Conservation (phyloP, 352 stramenopile genomes). For the Phytophthora kernoviae region DNA sequence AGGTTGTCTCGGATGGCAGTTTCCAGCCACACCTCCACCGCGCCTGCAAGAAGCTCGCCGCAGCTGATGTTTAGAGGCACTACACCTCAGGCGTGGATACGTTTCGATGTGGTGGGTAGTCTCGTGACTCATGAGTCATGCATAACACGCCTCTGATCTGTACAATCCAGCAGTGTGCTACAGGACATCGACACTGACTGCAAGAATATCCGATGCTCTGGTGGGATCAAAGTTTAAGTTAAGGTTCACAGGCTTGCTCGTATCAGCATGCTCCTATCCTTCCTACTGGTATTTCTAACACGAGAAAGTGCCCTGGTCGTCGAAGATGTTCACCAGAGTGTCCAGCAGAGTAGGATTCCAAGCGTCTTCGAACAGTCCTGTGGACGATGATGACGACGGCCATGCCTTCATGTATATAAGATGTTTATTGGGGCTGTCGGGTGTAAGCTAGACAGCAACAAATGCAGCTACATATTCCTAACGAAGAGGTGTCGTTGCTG, state of each 20-base stretch:
- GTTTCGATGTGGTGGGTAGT: not conserved
- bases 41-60: slow-evolving; percentile 17
- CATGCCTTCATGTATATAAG: slow-evolving; percentile 5
- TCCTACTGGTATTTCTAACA: slow-evolving; percentile 16
- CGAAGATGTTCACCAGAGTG: slow-evolving; percentile 33
- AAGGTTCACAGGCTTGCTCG: no score
- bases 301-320: slow-evolving; percentile 28
- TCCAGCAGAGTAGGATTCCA: slow-evolving; percentile 34
- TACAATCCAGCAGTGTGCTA: no score
- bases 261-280: not conserved
- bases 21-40: slow-evolving; percentile 20
- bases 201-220: no score
- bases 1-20: not conserved
- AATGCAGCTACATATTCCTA: no score
- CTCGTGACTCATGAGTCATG: no score
- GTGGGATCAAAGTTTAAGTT: no score
- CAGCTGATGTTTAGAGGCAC: not conserved
- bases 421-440: no score
- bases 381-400: slow-evolving; percentile 8
- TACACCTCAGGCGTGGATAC: no score
- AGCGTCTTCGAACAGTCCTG: slow-evolving; percentile 26
- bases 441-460: no score
- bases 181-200: no score
- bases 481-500: no score
- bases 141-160: no score